Evolutionary conservation across 495 filamentous ascomycete species (phyloP), one percentile per base, ranked within the genome.

Genomic region (Penicillium lagena): DNA sequence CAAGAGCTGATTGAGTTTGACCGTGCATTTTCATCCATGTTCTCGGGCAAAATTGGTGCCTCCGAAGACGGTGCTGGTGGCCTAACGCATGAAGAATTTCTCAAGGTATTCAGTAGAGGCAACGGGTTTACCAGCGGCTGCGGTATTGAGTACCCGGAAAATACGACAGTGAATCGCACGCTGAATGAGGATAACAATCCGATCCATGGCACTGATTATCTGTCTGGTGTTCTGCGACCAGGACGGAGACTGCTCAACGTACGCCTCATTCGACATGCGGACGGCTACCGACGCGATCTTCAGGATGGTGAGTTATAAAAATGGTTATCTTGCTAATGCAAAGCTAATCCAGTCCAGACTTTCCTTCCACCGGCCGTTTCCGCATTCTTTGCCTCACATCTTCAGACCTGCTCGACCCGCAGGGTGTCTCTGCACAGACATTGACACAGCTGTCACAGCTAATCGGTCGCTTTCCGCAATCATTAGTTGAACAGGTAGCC

Each of bases 1-100:
- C 73, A 85, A 42, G 77, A 86, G 43, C 73, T 91, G 7, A 86
- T 91, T 36, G 76, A 77, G 28, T 90, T 89, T 47, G 86, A 90
- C 51, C 70, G 73, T 15, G 70, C 57, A 13, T 81, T 80, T 48
- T 77, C 78, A 0, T 65, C 65, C 29, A 68, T 76, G 54, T 75
- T 71, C 43, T 72, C 71, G 0, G 69, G 71, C 7, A 63, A 70
- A 47, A 74, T 77, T n/a, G 67, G 66, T 0, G 45, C 51, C 4
- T 54, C 57, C 0, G 60, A 62, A 39, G 56, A 64, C 12, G 54
- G 49, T 6, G 49, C 47, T 7, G 52, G 58, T 15, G 66, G 67
- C 12, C 56, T 80, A 15, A 73, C 65, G 8, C 73, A 75, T 51
- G 64, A 68, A 1, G 67, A 75, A 47, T 81, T 81, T 58, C 67